phyloP scores from a whole-genome alignment of 164 flowering plant species.

The Hamamelis virginiana region DNA sequence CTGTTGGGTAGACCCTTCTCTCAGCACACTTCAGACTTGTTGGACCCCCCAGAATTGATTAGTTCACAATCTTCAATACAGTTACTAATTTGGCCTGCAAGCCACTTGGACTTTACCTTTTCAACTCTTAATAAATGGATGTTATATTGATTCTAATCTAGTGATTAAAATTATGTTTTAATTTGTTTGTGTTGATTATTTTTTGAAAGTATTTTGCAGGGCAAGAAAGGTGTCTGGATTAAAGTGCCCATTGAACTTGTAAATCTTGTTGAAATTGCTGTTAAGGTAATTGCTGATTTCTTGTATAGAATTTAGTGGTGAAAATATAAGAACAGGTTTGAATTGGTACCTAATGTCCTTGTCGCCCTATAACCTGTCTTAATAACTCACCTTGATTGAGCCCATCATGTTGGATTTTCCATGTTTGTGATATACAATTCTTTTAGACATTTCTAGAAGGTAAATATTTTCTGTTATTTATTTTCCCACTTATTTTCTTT shows the following conservation, averaged over 20 bases:
- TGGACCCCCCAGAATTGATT: neutral
- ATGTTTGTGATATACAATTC: neutral
- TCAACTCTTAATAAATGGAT: neutral
- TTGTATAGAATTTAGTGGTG: neutral
- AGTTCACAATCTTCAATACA: neutral
- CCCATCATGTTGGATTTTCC: neutral
- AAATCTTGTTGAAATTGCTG: slow-evolving; percentile 43
- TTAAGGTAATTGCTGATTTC: slow-evolving; percentile 22
- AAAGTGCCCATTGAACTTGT: slow-evolving; percentile 41
- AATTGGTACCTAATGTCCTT: neutral
- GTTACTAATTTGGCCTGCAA: neutral
- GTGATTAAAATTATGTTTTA: neutral
- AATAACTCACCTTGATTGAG: neutral
- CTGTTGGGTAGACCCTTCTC: too few species aligned
- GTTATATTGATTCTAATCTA: neutral
- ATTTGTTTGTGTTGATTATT: neutral
- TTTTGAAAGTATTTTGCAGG: slow-evolving; percentile 22
- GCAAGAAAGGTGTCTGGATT: slow-evolving; percentile 51
- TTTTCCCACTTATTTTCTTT: too few species aligned
- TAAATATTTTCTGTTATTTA: too few species aligned
- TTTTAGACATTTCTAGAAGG: neutral
- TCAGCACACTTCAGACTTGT: too few species aligned
- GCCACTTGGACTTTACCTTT: neutral
- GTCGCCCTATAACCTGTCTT: neutral
- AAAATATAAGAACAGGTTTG: neutral